Percentiles rank a stretch among this genome's conserved stretches.
phyloP scores from a whole-genome alignment of 306 rosid species.

The Sicyos edulis region DNA sequence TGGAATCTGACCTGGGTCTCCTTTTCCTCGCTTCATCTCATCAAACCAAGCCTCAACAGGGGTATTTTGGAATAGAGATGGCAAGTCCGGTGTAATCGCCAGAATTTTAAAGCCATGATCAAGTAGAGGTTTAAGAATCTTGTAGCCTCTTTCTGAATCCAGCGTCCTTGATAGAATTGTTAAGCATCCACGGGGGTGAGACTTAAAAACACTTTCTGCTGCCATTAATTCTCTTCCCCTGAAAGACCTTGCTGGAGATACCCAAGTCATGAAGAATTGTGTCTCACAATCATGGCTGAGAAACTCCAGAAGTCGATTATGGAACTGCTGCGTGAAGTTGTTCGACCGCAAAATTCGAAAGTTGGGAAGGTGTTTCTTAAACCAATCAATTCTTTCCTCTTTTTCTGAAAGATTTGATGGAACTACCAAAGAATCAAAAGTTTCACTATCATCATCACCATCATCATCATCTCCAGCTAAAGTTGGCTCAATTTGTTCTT shows the following conservation, averaged over 20 bases:
- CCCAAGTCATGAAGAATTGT: conserved; percentile 33
- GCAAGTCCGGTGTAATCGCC: conserved; percentile 56
- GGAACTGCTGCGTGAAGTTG: conserved; percentile 22
- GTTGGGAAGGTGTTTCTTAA: conserved; percentile 20
- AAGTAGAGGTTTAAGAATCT: conserved; percentile 49
- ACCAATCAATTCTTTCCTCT: conserved; percentile 25
- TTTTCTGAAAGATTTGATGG: conserved; percentile 33
- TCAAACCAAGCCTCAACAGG: conserved; percentile 59
- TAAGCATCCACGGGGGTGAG: conserved; percentile 62
- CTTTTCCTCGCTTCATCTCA: conserved; percentile 47
- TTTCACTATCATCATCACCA: conserved; percentile 28
- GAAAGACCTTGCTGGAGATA: conserved; percentile 24
- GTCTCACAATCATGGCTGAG: conserved; percentile 19
- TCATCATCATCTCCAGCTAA: too few relatives aligned
- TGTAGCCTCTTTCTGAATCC: conserved; percentile 43
- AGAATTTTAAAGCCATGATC: conserved; percentile 51
- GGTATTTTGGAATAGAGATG: conserved; percentile 48
- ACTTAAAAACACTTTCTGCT: conserved; percentile 49
- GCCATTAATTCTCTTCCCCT: conserved; percentile 40
- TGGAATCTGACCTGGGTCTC: conserved; percentile 79
- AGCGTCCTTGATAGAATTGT: conserved; percentile 55
- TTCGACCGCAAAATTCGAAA: conserved; percentile 22
- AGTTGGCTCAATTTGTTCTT: conserved; percentile 24
- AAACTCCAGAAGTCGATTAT: conserved; percentile 25
- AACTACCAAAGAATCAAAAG: conserved; percentile 26